Evolutionary conservation across 176 grass and related monocot species (phyloP), one percentile per base, ranked within the genome.

Genomic region (Zoysia pacifica): DNA sequence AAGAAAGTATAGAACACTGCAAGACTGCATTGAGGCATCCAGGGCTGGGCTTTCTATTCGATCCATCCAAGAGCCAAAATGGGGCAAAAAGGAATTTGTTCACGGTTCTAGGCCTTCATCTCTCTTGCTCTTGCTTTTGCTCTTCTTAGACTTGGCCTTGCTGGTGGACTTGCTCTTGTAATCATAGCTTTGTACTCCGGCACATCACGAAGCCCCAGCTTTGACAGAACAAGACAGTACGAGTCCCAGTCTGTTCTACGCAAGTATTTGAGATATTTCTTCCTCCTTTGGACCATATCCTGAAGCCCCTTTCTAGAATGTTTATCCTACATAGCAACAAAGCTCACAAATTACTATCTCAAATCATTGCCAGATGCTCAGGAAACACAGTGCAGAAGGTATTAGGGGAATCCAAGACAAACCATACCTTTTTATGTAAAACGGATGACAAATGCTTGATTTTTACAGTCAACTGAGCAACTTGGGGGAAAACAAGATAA

Each of bases 201-300:
- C 15, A 87, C 76, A 48, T 98, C 96, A 0, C 90, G 88, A 39
- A 98, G 96, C 0, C 86, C 92, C 56, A 98, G 79, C 87, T 87
- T 98, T 6, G 92, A 94, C 41, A 98, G 61, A 47, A 91, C 88
- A 66, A 98, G 75, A 76, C 92, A 86, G 72, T 98, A 98, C 1
- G 96, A 94, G 65, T 94, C 92, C 96, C 92, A 98, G 79, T 98
- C 96, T 20, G 96, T 98, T 75, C 86, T 83, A 51, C 90, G 84
- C 43, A 98, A 82, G 85, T 98, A 98, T 53, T 91, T 94, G 56
- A 98, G 88, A 77, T 89, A 87, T 44, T 98, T 94, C 88, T 94
- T 98, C 81, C 96, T 94, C 58, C 79, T 91, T 53, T 98, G 92
- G 80, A 98, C 90, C 96, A 98, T 98, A 66, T 94, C 88, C 72